Percentiles rank a stretch among this genome's conserved stretches.
phyloP scores from a whole-genome alignment of 306 rosid genomes.

The Lathyrus tuberosus region DNA sequence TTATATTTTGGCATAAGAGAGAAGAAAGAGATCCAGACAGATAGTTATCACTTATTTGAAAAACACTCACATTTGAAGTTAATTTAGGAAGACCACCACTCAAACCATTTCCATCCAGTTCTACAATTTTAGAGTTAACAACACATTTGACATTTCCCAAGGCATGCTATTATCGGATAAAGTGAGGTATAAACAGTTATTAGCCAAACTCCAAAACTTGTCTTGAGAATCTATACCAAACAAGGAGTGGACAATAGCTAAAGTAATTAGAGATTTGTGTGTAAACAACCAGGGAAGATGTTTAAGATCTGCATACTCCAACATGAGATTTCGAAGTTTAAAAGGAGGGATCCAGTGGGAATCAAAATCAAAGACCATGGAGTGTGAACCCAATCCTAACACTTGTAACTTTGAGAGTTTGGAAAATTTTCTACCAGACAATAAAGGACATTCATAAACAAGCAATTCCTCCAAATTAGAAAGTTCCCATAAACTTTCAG shows the following conservation, averaged over 20 bases:
- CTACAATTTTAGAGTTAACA: slow-evolving; percentile 8
- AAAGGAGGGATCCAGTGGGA: background rate
- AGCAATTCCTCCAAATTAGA: accelerated
- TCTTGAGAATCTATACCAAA: no score
- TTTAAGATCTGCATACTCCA: background rate
- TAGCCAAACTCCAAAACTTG: background rate
- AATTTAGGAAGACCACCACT: slow-evolving; percentile 1
- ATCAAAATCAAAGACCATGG: background rate
- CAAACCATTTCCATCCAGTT: background rate
- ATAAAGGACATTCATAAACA: background rate
- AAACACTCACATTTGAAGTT: slow-evolving; percentile 5
- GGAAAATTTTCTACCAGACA: background rate
- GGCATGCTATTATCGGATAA: background rate
- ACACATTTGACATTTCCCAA: slow-evolving; percentile 4
- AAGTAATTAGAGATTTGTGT: background rate
- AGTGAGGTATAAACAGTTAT: accelerated
- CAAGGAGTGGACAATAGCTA: background rate
- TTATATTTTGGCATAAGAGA: slow-evolving; percentile 4
- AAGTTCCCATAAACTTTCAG: background rate
- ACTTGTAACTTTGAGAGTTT: background rate
- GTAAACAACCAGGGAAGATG: background rate
- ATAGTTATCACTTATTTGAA: accelerated
- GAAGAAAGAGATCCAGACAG: background rate
- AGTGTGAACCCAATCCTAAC: background rate
- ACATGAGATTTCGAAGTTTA: background rate